phyloP scores from a whole-genome alignment of 495 filamentous ascomycete genomes.

The Penicillium psychrofluorescens region DNA sequence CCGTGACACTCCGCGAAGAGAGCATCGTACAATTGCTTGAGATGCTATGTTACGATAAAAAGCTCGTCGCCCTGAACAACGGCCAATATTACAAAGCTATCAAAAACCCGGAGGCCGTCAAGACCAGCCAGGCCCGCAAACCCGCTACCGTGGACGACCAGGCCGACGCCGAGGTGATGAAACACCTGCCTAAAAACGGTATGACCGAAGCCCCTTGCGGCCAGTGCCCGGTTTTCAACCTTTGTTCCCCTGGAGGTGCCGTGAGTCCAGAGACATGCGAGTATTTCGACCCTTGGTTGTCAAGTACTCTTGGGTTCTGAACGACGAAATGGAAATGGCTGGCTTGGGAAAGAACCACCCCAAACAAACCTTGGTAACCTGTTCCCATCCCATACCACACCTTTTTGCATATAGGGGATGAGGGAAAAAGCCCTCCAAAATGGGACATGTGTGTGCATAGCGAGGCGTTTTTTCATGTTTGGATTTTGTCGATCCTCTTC shows the following conservation, averaged over 20 bases:
- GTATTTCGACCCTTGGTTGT: conserved; percentile 82
- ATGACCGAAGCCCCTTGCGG: conserved; percentile 88
- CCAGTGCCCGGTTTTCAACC: conserved; percentile 84
- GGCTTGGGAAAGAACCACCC: not conserved
- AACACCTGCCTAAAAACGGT: conserved; percentile 46
- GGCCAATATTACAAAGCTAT: conserved; percentile 46
- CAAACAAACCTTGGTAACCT: no score
- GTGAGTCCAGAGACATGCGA: conserved; percentile 86
- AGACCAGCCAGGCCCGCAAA: conserved; percentile 35
- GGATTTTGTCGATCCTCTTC: conserved; percentile 1
- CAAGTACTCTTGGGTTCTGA: conserved; percentile 31
- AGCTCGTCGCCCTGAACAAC: conserved; percentile 42
- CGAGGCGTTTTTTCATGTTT: conserved; percentile 32
- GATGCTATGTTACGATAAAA: conserved; percentile 78
- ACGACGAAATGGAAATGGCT: not conserved
- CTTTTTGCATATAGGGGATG: not conserved
- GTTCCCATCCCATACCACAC: no score
- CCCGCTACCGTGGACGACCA: conserved; percentile 14
- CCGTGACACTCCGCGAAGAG: conserved; percentile 55
- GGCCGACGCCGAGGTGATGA: conserved; percentile 12
- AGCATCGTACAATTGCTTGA: conserved; percentile 78
- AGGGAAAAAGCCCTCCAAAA: conserved; percentile 1
- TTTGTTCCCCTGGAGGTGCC: conserved; percentile 81
- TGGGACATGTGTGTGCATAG: conserved; percentile 26
- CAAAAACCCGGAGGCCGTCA: conserved; percentile 31